These are phyloP conservation scores for Cytospora mali DNA, from an alignment of 2,329 filamentous ascomycete species.

Conservation along the genomic window DNA sequence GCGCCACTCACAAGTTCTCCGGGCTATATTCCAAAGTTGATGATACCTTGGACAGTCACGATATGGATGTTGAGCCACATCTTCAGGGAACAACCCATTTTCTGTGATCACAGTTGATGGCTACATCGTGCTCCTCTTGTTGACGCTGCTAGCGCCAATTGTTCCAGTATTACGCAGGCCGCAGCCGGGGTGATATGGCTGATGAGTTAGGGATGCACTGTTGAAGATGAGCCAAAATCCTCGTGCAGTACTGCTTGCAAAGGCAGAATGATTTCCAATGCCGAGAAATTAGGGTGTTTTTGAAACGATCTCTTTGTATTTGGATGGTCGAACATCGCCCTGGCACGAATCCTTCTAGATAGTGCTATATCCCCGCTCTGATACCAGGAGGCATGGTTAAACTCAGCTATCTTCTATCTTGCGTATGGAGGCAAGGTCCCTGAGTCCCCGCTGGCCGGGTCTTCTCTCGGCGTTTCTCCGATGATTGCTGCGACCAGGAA, in stretches of 20 bases:
- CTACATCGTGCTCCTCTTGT: neutral
- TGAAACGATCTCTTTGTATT: neutral
- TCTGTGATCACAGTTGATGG: neutral
- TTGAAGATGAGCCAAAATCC: neutral
- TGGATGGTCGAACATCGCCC: neutral
- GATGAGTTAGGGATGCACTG: neutral
- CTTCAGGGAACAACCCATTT: neutral
- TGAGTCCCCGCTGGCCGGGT: neutral
- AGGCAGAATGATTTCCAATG: neutral
- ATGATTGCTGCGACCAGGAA: slow-evolving; percentile 3
- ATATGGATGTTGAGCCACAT: neutral
- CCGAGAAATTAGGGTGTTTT: neutral
- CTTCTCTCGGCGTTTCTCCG: neutral
- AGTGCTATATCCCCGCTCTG: neutral
- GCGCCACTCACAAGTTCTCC: too few relatives aligned
- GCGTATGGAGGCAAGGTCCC: neutral
- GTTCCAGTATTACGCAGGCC: neutral
- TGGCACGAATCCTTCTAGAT: neutral
- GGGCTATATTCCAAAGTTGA: too few relatives aligned
- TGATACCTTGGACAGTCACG: neutral
- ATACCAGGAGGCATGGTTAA: neutral
- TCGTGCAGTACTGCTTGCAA: slow-evolving; percentile 2
- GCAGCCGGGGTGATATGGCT: slow-evolving; percentile 2
- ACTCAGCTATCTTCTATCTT: neutral
- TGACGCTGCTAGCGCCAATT: neutral